These are phyloP conservation scores for Backusella mclennaniae DNA, from an alignment of 192 early-diverging fungal species.

Conservation along the genomic window DNA sequence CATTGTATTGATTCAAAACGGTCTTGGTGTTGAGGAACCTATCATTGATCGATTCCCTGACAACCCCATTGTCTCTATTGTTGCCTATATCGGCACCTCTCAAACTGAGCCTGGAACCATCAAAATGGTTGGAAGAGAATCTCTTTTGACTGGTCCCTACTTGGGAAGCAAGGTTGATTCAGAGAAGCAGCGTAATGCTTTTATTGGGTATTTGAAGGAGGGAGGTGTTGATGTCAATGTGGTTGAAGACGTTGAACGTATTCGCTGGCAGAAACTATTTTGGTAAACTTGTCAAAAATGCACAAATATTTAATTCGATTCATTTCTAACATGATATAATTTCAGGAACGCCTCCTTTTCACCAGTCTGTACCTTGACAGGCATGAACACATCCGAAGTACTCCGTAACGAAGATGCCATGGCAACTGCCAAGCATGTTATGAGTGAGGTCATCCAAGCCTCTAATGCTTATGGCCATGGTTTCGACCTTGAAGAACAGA, in stretches of 20 bases:
- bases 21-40: constrained; percentile 63
- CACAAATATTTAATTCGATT: no score
- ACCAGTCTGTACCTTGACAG: constrained; percentile 60
- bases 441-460: constrained; percentile 54
- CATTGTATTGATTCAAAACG: constrained; percentile 74
- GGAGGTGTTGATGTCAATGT: constrained; percentile 40
- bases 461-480: constrained; percentile 47
- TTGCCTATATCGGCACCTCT: constrained; percentile 63
- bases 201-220: constrained; percentile 43
- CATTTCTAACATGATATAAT: background rate
- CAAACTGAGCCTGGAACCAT: constrained; percentile 55
- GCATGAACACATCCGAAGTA: constrained; percentile 54
- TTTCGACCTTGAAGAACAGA: constrained; percentile 34
- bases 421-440: constrained; percentile 41
- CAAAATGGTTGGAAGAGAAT: constrained; percentile 42
- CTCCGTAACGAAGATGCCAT: constrained; percentile 46
- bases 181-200: constrained; percentile 21
- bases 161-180: constrained; percentile 32
- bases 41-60: constrained; percentile 55
- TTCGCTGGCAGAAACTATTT: constrained; percentile 70
- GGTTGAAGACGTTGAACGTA: constrained; percentile 56
- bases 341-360: constrained; percentile 69
- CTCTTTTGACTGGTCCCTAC: constrained; percentile 44
- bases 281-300: constrained; percentile 42
- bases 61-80: constrained; percentile 58